Conservation (phyloP, 2,329 filamentous ascomycete genomes). For the Neurospora sp. region DNA sequence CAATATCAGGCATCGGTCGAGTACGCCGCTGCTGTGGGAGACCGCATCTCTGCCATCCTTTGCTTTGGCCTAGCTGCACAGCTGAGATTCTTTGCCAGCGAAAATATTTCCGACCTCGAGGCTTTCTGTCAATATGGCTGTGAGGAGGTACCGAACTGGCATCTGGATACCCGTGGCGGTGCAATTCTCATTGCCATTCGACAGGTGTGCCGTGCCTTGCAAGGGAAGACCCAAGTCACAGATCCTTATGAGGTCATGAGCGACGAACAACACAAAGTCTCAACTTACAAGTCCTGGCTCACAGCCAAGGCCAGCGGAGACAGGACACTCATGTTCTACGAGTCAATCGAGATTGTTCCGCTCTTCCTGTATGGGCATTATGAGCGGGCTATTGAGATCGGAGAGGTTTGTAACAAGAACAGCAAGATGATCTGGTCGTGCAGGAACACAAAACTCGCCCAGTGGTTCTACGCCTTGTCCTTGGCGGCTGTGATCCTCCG, state of each 20-base stretch:
- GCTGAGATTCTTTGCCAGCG: conserved; percentile 59
- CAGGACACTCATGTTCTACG: conserved; percentile 57
- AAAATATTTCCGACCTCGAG: conserved; percentile 60
- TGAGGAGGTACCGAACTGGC: conserved; percentile 64
- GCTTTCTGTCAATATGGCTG: conserved; percentile 61
- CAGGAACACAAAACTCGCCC: conserved; percentile 44
- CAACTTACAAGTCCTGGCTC: conserved; percentile 50
- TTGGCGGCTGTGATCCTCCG: conserved; percentile 42
- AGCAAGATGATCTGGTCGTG: conserved; percentile 46
- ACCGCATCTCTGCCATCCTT: conserved; percentile 61
- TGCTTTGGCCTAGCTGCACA: conserved; percentile 59
- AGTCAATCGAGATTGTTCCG: conserved; percentile 53
- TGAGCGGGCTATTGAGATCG: conserved; percentile 46
- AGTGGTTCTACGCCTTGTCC: conserved; percentile 52
- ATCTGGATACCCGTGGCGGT: conserved; percentile 60
- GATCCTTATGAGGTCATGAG: conserved; percentile 49
- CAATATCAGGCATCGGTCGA: conserved; percentile 59
- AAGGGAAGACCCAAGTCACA: conserved; percentile 56
- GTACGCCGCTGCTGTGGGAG: conserved; percentile 54
- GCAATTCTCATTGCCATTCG: conserved; percentile 55
- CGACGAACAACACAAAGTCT: conserved; percentile 55
- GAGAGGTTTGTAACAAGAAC: conserved; percentile 37
- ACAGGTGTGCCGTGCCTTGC: conserved; percentile 58
- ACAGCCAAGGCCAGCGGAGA: conserved; percentile 41
- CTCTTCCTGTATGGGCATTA: conserved; percentile 56